Base-by-base conservation (phyloP, 306 rosid genomes). In the Glycine soja region DNA sequence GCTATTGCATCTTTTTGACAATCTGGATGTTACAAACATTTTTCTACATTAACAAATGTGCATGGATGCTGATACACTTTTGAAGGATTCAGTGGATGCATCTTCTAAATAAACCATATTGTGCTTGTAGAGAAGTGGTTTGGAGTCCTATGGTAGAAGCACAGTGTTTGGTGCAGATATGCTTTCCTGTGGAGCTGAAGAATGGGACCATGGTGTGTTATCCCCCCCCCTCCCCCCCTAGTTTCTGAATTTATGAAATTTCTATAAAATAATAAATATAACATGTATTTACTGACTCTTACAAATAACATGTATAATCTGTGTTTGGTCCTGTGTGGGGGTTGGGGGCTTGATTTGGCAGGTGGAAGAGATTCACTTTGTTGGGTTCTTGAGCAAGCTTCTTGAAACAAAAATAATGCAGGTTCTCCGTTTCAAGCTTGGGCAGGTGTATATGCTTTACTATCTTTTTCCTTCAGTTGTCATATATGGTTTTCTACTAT, bases 141-240 rank as follows among this genome's bases (percentile, higher is more conserved):
- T 84, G 87, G 79, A 91, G 99, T 86, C 97, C 95, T 47, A 95
- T 95, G 99, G 99, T 95, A 79, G 97, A 95, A 91, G 99, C 85
- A 73, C 99, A 93, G 68, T 91, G 99, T 88, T 89, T 94, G 18
- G 99, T 95, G 82, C 97, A 91, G 89, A 81, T 95, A 75, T 93
- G 97, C 84, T 91, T 95, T 80, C 99, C 97, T 10, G 95, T 93
- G 72, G 92, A 89, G 88, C 89, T 95, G 86, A 90, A 85, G 86
- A 93, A 88, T 84, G 97, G 97, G 85, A 91, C 90, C 77, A 83
- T 91, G 99, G 97, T 95, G 57, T 57, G 90, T 78, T 57, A 15
- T 82, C 42, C 62, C 65, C 14, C 45, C 43, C 71, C 30, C 50
- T 40, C 71, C 30, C 50, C 40, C 30, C 73, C 53, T 68, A 53